phyloP scores from a whole-genome alignment of 768 basidiomycete species.

The Clavulina sp. region DNA sequence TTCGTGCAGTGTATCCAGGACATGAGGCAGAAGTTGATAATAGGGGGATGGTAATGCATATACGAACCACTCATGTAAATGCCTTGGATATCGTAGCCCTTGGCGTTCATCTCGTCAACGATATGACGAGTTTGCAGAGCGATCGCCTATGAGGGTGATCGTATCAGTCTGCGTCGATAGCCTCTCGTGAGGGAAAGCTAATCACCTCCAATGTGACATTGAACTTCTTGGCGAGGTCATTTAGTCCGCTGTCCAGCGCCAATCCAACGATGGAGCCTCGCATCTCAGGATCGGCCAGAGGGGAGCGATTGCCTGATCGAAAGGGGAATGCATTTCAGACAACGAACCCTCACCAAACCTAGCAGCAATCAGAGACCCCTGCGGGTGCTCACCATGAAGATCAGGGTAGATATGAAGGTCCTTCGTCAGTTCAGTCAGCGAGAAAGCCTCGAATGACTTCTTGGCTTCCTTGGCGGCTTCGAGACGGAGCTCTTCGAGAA shows the following conservation, averaged over 20 bases:
- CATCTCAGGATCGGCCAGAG: constrained; percentile 92
- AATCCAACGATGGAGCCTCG: constrained; percentile 81
- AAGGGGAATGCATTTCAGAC: neutral
- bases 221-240: constrained; percentile 80
- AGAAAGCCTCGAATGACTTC: neutral
- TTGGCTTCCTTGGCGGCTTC: constrained; percentile 36
- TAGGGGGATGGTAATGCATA: too few species aligned
- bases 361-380: neutral
- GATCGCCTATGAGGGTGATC: constrained; percentile 36
- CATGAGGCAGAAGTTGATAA: neutral
- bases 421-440: constrained; percentile 67
- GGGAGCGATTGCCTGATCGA: constrained; percentile 74
- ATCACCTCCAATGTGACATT: constrained; percentile 61
- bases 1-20: neutral
- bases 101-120: constrained; percentile 72
- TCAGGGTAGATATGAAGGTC: constrained; percentile 92
- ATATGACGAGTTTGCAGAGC: constrained; percentile 91
- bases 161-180: neutral
- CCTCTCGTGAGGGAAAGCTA: neutral
- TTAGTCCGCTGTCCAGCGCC: constrained; percentile 52
- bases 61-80: constrained; percentile 61
- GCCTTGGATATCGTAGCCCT: constrained; percentile 63
- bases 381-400: constrained; percentile 46
- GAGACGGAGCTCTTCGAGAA: constrained; percentile 45
- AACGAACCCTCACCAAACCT: neutral